These are phyloP conservation scores for Naegleria lovaniensis DNA, from an alignment of 208 protist genomes.

Conservation along the genomic window DNA sequence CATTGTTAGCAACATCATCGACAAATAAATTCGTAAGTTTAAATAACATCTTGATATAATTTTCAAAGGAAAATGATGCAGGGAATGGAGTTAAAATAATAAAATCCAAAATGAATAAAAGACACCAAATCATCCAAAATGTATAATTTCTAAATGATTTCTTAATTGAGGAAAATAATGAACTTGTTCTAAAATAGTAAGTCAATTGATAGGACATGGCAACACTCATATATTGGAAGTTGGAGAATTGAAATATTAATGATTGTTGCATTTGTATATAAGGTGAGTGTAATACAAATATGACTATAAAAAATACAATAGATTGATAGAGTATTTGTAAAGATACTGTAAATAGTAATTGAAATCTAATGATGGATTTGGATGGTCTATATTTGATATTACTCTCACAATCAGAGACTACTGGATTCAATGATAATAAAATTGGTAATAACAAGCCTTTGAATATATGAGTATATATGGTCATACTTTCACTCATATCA, in stretches of 20 bases:
- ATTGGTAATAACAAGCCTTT: constrained; percentile 1
- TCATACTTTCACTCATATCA: background rate
- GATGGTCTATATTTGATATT: background rate
- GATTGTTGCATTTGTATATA: background rate
- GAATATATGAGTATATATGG: background rate
- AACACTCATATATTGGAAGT: background rate
- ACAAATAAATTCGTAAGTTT: background rate
- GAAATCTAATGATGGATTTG: constrained; percentile 10
- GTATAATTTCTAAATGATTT: background rate
- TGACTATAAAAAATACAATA: background rate
- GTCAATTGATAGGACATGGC: background rate
- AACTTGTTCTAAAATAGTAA: constrained; percentile 4
- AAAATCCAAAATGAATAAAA: background rate
- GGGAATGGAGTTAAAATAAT: background rate
- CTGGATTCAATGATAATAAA: background rate
- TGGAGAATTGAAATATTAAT: background rate
- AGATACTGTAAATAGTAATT: background rate
- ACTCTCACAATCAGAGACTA: background rate
- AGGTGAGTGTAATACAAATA: background rate
- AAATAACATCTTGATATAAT: background rate
- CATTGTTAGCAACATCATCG: background rate
- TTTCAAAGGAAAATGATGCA: background rate
- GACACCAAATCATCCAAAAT: background rate
- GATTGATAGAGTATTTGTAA: background rate
- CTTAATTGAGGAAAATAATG: background rate